Evolutionary conservation across 2,329 filamentous ascomycete species (phyloP).

Genomic region (Elsinoe australis): DNA sequence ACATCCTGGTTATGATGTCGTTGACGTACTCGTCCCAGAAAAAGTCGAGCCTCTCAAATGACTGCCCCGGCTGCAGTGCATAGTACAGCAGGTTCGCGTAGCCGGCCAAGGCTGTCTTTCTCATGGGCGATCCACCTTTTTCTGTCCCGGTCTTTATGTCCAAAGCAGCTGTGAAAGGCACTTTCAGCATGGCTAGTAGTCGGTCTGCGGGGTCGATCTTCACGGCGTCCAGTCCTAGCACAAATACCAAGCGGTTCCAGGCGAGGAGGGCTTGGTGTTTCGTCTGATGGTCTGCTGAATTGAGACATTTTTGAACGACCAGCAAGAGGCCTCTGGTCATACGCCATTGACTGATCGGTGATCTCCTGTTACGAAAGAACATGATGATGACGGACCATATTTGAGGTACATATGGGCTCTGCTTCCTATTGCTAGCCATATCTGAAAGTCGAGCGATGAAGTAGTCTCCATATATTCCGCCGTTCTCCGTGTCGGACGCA

Average conservation of each 20-base stretch:
- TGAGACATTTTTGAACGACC: slow-evolving; percentile 77
- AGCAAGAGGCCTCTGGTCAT: slow-evolving; percentile 62
- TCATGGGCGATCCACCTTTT: slow-evolving; percentile 38
- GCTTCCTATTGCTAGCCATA: slow-evolving; percentile 56
- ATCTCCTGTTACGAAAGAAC: slow-evolving; percentile 57
- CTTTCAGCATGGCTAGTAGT: slow-evolving; percentile 56
- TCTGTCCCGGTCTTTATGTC: slow-evolving; percentile 54
- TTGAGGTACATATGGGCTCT: slow-evolving; percentile 64
- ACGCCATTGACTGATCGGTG: slow-evolving; percentile 59
- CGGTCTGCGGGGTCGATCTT: slow-evolving; percentile 48
- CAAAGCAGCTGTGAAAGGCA: slow-evolving; percentile 59
- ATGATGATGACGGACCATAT: slow-evolving; percentile 82
- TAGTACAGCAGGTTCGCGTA: slow-evolving; percentile 81
- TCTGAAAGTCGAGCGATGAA: slow-evolving; percentile 59
- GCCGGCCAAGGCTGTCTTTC: slow-evolving; percentile 59
- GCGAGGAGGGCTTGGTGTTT: slow-evolving; percentile 72
- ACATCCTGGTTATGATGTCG: slow-evolving; percentile 53
- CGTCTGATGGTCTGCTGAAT: slow-evolving; percentile 62
- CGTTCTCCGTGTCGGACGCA: slow-evolving; percentile 44
- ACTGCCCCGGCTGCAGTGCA: slow-evolving; percentile 62
- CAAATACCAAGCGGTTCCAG: slow-evolving; percentile 78
- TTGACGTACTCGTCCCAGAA: slow-evolving; percentile 73
- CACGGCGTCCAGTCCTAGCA: slow-evolving; percentile 56
- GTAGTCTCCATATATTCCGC: slow-evolving; percentile 59
- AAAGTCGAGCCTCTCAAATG: slow-evolving; percentile 58